Evolutionary conservation across 306 rosid genomes (phyloP), one percentile per base, ranked within the genome.

Genomic region (Ammopiptanthus mongolicus): DNA sequence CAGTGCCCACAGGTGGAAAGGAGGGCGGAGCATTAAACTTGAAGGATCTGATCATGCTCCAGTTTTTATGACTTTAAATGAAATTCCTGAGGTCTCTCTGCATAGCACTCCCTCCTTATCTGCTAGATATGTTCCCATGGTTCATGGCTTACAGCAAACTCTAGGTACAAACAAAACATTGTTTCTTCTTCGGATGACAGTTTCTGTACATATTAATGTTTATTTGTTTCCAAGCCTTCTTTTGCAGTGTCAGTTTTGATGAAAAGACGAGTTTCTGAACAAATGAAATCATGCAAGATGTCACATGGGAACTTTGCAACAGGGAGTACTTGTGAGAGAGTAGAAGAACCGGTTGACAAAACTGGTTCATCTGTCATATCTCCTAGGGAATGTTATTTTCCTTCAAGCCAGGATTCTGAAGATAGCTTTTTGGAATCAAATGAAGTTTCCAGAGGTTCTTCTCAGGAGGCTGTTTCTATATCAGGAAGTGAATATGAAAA

Each of bases 21-120:
- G 80, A 80, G 93, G 92, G 50, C 90, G 71, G 60, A 86, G 85
- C 71, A 22, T 81, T 73, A 95, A 90, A 76, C 86, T 93, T 44
- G 97, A 95, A 88, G 97, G 97, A 62, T 95, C 98, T 36, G 97
- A 95, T 82, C 98, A 95, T 84, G 98, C 98, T 77, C 97, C 98
- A 3, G 96, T 95, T 85, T 87, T 56, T 79, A 36, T 84, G 57
- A 82, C 80, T 64, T 86, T 95, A 21, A 58, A 73, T 59, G 97
- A 87, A 85, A 81, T 92, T 62, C 96, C 93, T 22, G 84, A 81
- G 28, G 80, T 80, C 67, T 66, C 84, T 68, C 84, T 75, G 65
- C 98, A 95, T 76, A 91, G 82, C 75, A 90, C 97, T 56, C 92
- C 97, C 22, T 69, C 90, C 63, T 85, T 90, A 37, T 95, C 97